Evolutionary conservation across 2,329 filamentous ascomycete genomes (phyloP).

Genomic region (Coniochaeta sp.): DNA sequence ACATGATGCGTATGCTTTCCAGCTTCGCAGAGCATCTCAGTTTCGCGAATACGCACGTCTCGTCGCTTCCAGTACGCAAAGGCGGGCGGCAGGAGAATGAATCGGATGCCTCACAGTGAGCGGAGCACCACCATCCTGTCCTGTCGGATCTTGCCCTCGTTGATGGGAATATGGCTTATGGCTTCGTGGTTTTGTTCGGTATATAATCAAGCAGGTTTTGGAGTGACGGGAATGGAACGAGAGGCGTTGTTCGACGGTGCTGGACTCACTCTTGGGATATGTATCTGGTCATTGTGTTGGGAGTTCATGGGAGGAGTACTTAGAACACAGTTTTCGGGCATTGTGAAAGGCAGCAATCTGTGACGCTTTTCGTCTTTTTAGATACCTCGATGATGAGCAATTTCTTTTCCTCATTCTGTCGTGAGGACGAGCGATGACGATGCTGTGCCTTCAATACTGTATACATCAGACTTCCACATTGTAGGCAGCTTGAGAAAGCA

Average conservation of each 20-base stretch:
- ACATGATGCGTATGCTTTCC: conserved; percentile 23
- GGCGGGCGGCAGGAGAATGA: conserved; percentile 9
- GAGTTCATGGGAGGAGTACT: background rate
- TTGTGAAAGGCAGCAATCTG: background rate
- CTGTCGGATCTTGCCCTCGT: too few relatives aligned
- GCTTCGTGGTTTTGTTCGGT: background rate
- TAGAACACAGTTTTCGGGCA: background rate
- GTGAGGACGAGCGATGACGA: too few relatives aligned
- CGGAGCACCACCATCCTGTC: background rate
- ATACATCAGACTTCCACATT: too few relatives aligned
- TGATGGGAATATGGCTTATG: background rate
- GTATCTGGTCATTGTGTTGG: background rate
- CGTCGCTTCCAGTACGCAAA: conserved; percentile 18
- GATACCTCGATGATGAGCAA: too few relatives aligned
- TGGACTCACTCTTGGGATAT: background rate
- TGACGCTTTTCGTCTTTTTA: background rate
- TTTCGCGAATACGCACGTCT: conserved; percentile 20
- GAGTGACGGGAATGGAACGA: background rate
- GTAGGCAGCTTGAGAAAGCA: too few relatives aligned
- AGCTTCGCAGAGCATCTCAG: conserved; percentile 25
- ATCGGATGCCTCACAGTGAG: background rate
- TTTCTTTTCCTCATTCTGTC: too few relatives aligned
- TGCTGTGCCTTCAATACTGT: too few relatives aligned
- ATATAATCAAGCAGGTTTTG: background rate
- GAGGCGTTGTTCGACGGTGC: background rate